These are phyloP conservation scores for Chlorella sp. DNA, from an alignment of 139 green algal genomes.

Conservation along the genomic window DNA sequence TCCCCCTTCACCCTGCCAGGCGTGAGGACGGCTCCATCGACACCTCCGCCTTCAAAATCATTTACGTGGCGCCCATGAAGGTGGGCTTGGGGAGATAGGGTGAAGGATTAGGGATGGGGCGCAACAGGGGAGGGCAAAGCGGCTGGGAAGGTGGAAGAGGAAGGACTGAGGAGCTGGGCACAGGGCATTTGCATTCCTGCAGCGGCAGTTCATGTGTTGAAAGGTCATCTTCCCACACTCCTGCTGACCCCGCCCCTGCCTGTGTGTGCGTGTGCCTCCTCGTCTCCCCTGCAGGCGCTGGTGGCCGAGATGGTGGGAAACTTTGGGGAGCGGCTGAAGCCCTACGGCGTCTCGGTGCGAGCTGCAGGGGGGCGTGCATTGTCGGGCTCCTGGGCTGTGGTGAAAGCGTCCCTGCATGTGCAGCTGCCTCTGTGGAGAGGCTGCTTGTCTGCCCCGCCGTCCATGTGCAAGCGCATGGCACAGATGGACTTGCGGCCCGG, in stretches of 20 bases:
- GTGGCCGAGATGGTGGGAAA: conserved; percentile 99
- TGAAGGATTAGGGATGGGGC: background rate
- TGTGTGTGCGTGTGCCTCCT: background rate
- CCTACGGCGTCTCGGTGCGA: conserved; percentile 56
- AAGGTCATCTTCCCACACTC: too few species aligned
- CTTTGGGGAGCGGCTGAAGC: conserved; percentile 61
- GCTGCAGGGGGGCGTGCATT: background rate
- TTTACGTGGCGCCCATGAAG: conserved; percentile 99
- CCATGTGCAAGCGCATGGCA: background rate
- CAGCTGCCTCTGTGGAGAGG: background rate
- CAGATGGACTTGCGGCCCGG: too few species aligned
- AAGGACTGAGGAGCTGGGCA: too few species aligned
- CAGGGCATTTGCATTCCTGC: too few species aligned
- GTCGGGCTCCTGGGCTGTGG: background rate
- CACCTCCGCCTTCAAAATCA: conserved; percentile 92
- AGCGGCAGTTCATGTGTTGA: too few species aligned
- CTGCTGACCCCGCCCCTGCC: too few species aligned
- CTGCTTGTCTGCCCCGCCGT: background rate
- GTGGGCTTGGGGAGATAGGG: conserved; percentile 12
- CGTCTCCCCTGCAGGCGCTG: conserved; percentile 72
- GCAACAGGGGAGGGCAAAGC: background rate
- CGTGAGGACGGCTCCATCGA: conserved; percentile 86
- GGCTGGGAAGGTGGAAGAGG: background rate
- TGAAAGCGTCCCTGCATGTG: background rate
- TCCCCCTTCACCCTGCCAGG: conserved; percentile 7